These are phyloP conservation scores for Salix udensis DNA, from an alignment of 345 rosid genomes.

Conservation along the genomic window DNA sequence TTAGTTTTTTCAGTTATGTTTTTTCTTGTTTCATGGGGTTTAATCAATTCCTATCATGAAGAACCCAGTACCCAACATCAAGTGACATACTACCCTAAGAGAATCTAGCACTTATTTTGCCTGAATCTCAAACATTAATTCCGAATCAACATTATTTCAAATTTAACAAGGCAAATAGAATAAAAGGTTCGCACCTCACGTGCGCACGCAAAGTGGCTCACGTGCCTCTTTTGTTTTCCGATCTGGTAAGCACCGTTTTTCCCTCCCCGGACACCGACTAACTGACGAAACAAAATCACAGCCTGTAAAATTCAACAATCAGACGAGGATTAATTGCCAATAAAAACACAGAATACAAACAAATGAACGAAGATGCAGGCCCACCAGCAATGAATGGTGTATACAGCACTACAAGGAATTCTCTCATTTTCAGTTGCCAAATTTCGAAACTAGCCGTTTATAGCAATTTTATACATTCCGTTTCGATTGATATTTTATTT, in stretches of 20 bases:
- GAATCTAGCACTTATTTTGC: background rate
- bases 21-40: no score
- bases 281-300: background rate
- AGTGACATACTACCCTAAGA: background rate
- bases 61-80: background rate
- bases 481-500: background rate
- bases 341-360: background rate
- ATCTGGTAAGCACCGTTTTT: constrained; percentile 21
- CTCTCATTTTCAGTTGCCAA: background rate
- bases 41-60: background rate
- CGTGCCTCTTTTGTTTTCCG: constrained; percentile 37
- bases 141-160: background rate
- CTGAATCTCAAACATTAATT: background rate
- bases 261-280: background rate
- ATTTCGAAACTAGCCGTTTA: background rate
- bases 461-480: background rate
- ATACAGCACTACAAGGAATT: background rate
- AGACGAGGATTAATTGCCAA: background rate
- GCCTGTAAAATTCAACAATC: background rate
- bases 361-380: background rate
- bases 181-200: constrained; percentile 46
- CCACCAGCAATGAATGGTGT: background rate
- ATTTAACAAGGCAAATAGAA: background rate
- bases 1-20: no score
- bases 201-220: constrained; percentile 30